These are phyloP conservation scores for Rosa persica DNA, from an alignment of 306 rosid species.

Conservation along the genomic window DNA sequence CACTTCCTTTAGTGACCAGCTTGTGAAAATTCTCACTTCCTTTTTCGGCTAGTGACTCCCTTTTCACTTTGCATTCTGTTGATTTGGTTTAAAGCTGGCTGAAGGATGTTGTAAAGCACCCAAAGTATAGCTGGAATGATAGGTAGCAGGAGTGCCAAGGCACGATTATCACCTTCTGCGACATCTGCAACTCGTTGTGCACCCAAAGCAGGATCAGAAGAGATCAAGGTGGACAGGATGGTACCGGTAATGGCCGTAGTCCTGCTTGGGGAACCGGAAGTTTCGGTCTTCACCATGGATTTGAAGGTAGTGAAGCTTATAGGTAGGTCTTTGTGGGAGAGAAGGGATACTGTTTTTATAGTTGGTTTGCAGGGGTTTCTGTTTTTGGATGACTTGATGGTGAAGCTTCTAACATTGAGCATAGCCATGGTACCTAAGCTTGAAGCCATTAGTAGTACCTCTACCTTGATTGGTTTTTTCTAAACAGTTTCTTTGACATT, in stretches of 20 bases:
- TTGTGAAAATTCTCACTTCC: not conserved
- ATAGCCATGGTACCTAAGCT: not conserved
- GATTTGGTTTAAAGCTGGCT: not conserved
- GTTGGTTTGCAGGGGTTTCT: not conserved
- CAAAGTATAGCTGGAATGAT: not conserved
- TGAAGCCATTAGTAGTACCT: not conserved
- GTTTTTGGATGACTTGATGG: not conserved
- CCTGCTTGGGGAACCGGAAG: not conserved
- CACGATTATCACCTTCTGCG: not conserved
- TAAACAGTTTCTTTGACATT: not conserved
- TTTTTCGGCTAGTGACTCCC: not conserved
- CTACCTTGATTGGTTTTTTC: not conserved
- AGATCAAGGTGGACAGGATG: not conserved
- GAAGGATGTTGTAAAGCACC: constrained; percentile 4
- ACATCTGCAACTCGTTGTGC: not conserved
- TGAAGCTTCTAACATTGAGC: constrained; percentile 1
- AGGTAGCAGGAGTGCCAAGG: not conserved
- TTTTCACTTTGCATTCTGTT: not conserved
- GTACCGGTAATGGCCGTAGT: not conserved
- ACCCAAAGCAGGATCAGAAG: not conserved
- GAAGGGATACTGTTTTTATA: not conserved
- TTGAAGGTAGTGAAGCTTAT: not conserved
- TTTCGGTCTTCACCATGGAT: not conserved
- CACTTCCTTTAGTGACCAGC: not conserved
- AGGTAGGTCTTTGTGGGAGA: not conserved